These are phyloP conservation scores for Buddleja alternifolia DNA, from an alignment of 257 asterid genomes.

Conservation along the genomic window DNA sequence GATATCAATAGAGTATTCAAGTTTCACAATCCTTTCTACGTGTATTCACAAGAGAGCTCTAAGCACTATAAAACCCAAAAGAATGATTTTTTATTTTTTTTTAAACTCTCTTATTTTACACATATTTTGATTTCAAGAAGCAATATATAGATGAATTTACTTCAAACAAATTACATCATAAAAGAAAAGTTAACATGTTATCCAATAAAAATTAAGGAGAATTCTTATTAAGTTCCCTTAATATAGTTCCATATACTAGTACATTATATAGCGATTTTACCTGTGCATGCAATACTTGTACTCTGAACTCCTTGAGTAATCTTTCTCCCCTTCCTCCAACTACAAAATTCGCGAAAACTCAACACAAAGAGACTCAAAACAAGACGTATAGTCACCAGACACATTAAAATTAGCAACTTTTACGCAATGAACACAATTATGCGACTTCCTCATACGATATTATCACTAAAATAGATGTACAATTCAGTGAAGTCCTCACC, in stretches of 20 bases:
- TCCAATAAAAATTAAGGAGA: not conserved
- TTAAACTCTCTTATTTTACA: not conserved
- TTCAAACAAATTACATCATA: too few species aligned
- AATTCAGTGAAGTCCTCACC: slow-evolving; percentile 45
- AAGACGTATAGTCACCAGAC: not conserved
- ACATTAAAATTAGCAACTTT: not conserved
- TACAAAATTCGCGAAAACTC: slow-evolving; percentile 36
- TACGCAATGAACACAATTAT: not conserved
- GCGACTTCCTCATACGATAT: slow-evolving; percentile 14
- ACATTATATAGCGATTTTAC: slow-evolving; percentile 42
- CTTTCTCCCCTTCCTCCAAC: slow-evolving; percentile 98
- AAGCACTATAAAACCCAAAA: slow-evolving; percentile 4
- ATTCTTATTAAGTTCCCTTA: not conserved
- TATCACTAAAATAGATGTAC: not conserved
- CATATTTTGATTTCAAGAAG: not conserved
- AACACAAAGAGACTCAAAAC: slow-evolving; percentile 23
- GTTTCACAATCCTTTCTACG: not conserved
- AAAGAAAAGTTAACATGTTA: not conserved
- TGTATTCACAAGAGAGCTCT: slow-evolving; percentile 1
- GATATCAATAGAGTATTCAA: not conserved
- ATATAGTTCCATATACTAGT: not conserved
- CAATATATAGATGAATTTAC: too few species aligned
- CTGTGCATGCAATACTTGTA: slow-evolving; percentile 95
- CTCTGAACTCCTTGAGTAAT: slow-evolving; percentile 71
- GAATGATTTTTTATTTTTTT: not conserved